Evolutionary conservation across 192 early-diverging fungal species (phyloP).

Genomic region (Dimargaris xerosporica): DNA sequence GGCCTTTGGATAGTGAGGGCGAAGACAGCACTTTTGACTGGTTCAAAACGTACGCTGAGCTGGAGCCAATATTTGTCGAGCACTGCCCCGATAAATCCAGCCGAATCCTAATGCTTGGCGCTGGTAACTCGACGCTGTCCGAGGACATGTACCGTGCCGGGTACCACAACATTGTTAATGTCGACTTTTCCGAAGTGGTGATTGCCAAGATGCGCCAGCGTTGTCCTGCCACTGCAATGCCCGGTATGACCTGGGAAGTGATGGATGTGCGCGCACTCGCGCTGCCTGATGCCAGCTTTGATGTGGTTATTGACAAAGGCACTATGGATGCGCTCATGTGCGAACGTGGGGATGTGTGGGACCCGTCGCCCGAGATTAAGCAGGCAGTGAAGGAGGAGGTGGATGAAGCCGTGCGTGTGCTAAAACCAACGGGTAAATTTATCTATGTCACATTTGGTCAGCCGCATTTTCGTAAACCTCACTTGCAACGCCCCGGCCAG

Average conservation of each 20-base stretch:
- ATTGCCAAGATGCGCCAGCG: conserved; percentile 57
- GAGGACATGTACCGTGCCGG: conserved; percentile 68
- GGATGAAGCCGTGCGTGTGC: conserved; percentile 56
- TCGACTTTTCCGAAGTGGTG: conserved; percentile 66
- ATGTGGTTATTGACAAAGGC: conserved; percentile 75
- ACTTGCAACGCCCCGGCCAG: conserved; percentile 53
- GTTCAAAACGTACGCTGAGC: conserved; percentile 69
- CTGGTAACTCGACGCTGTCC: conserved; percentile 67
- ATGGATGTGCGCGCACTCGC: conserved; percentile 66
- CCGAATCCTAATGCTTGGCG: conserved; percentile 69
- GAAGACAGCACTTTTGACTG: conserved; percentile 57
- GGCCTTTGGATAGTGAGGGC: no score
- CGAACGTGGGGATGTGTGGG: conserved; percentile 74
- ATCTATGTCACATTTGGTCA: conserved; percentile 85
- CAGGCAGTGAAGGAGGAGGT: conserved; percentile 50
- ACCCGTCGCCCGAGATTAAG: conserved; percentile 56
- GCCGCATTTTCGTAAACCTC: conserved; percentile 70
- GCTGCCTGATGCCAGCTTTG: conserved; percentile 44
- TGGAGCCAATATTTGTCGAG: conserved; percentile 41
- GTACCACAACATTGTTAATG: conserved; percentile 55
- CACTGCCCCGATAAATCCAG: conserved; percentile 34
- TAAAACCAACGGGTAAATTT: conserved; percentile 62
- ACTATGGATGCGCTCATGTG: conserved; percentile 87
- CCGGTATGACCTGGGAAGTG: conserved; percentile 32
- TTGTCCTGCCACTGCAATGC: conserved; percentile 15